Conservation (phyloP, 2,329 filamentous ascomycete genomes). For the Trichoderma simmonsii region DNA sequence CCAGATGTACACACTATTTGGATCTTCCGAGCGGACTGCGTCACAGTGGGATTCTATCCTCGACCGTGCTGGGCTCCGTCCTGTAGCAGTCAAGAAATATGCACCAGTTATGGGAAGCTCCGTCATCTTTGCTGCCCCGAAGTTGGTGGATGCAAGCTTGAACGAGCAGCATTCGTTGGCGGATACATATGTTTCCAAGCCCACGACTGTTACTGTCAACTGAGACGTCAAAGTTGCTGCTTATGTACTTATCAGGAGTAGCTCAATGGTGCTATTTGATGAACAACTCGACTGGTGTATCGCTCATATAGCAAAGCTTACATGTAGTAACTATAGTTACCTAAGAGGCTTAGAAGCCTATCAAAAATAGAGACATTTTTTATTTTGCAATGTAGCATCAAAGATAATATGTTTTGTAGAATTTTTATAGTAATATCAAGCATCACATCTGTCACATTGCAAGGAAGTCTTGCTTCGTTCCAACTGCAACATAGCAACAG, state of each 20-base stretch:
- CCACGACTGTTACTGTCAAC: neutral
- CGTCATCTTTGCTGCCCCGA: conserved; percentile 12
- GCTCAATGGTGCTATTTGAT: neutral
- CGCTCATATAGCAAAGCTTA: neutral
- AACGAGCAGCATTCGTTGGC: neutral
- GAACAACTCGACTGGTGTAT: neutral
- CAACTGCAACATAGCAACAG: neutral
- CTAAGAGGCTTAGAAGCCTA: neutral
- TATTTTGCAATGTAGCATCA: too few relatives aligned
- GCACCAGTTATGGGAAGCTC: conserved; percentile 9
- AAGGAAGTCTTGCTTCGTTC: neutral
- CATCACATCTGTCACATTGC: neutral
- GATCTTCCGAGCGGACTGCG: neutral
- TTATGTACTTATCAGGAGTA: neutral
- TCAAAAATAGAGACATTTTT: neutral
- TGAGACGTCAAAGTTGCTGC: neutral
- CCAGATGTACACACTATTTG: conserved; percentile 3
- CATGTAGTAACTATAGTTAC: too few relatives aligned
- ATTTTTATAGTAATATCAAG: neutral
- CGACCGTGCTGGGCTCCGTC: neutral
- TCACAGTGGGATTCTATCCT: conserved; percentile 1
- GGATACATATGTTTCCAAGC: neutral
- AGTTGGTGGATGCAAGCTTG: neutral
- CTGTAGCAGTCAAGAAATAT: conserved; percentile 11
- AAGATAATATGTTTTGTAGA: too few relatives aligned